Base-by-base conservation (phyloP, 2,329 filamentous ascomycete species). In the Didymella keratinophila region DNA sequence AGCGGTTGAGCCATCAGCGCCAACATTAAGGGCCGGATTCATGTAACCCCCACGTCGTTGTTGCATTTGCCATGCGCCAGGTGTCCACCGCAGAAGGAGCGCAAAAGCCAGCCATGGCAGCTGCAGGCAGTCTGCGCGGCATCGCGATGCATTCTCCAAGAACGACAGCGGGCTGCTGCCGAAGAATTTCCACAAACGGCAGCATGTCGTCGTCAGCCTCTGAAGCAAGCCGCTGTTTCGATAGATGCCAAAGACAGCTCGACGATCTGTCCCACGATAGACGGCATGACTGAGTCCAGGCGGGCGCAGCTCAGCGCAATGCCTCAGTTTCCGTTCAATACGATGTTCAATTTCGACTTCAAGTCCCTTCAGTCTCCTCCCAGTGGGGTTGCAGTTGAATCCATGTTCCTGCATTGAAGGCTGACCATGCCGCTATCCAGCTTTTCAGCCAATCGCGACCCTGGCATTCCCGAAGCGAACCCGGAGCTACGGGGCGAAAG, bases 161-260 rank as follows among this genome's bases (percentile, higher is more conserved):
- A 57, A 56, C 54, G 37, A 54, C 60, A 41, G 49, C 45, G 50
- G 47, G 41, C 36, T 20, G 27, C 55, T 46, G 32, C 50, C 48
- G 41, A 62, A 16, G 39, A 21, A 48, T 12, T 41, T 25, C 34
- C 54, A 37, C 30, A 46, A 20, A 42, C 48, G 41, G 50, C 25
- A 41, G n/a, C 43, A 46, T 25, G 34, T 16, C 34, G 28, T 49
- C 51, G 21, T 50, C 45, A 47, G 48, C 49, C 36, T 51, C 42
- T 67, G 62, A 63, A 67, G 62, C 64, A 41, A 46, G 41, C 58
- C 63, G 49, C 36, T 37, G 62, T 70, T 66, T 70, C 61, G 55
- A 61, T 41, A 30, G 10, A 39, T 27, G 5, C 45, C 39, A 46
- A 42, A 36, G 4, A 12, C 30, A 45, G 20, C 7, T 42, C n/a